These are phyloP conservation scores for Tolypocladium sp. DNA, from an alignment of 2,329 filamentous ascomycete genomes.

Conservation along the genomic window DNA sequence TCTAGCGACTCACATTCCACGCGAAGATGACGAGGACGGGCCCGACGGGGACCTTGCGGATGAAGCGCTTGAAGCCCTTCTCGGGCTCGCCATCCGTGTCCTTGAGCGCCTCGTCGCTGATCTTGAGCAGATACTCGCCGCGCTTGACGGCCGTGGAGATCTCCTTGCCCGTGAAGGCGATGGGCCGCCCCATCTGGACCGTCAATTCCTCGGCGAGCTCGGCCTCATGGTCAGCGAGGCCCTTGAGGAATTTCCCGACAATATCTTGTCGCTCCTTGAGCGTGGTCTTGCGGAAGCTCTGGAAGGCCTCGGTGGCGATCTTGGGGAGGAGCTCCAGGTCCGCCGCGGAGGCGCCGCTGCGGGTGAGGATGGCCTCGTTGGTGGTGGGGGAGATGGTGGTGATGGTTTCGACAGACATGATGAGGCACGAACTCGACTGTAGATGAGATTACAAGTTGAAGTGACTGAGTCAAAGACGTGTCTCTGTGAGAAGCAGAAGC, in stretches of 20 bases:
- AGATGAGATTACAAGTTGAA: neutral
- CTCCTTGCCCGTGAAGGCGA: conserved; percentile 77
- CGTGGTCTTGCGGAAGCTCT: conserved; percentile 64
- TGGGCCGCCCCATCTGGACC: conserved; percentile 90
- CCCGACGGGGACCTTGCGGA: conserved; percentile 80
- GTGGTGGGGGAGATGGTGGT: conserved; percentile 86
- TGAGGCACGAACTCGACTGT: conserved; percentile 9
- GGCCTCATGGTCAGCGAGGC: conserved; percentile 64
- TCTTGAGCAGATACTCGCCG: conserved; percentile 76
- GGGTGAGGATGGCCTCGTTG: conserved; percentile 72
- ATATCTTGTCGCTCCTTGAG: conserved; percentile 71
- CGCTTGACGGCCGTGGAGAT: conserved; percentile 77
- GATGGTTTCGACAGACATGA: conserved; percentile 55
- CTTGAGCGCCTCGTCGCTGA: conserved; percentile 68
- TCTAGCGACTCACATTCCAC: conserved; percentile 70
- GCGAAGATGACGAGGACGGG: conserved; percentile 85
- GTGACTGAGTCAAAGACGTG: neutral
- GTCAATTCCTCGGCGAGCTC: conserved; percentile 78
- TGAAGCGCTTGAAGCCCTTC: conserved; percentile 82
- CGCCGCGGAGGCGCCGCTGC: conserved; percentile 60
- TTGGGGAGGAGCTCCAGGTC: conserved; percentile 67
- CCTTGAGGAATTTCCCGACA: conserved; percentile 67
- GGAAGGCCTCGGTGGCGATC: conserved; percentile 65
- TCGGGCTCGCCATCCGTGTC: conserved; percentile 78
- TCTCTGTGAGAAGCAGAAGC: neutral